Conservation (phyloP, 805 yeast species). For the Wickerhamomyces pijperi region DNA sequence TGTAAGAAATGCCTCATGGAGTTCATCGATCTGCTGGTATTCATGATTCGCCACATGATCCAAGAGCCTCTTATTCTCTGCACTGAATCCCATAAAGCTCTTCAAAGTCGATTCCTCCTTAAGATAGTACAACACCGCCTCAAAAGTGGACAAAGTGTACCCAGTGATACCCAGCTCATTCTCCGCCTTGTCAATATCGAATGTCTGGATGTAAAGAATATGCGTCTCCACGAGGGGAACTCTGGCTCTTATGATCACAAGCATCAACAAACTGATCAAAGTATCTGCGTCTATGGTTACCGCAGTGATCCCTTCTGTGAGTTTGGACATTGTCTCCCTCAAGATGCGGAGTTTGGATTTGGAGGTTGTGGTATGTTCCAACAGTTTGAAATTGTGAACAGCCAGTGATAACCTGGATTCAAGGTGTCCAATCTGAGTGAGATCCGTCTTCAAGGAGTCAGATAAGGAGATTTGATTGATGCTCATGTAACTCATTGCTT, state of each 20-base stretch:
- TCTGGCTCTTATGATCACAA: constrained; percentile 57
- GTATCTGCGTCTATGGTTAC: constrained; percentile 69
- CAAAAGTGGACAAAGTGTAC: constrained; percentile 74
- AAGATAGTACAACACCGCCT: constrained; percentile 69
- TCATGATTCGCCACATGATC: constrained; percentile 29
- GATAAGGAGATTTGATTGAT: constrained; percentile 33
- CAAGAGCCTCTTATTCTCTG: constrained; percentile 44
- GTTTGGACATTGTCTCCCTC: constrained; percentile 35
- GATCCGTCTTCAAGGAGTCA: constrained; percentile 16
- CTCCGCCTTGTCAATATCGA: constrained; percentile 35
- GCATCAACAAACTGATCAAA: constrained; percentile 56
- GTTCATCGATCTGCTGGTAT: constrained; percentile 12
- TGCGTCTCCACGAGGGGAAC: constrained; percentile 51
- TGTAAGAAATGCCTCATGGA: constrained; percentile 21
- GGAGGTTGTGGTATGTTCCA: constrained; percentile 36
- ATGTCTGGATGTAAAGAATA: constrained; percentile 52
- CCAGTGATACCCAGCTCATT: constrained; percentile 45
- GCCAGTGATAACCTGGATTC: constrained; percentile 42
- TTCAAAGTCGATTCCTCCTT: constrained; percentile 25
- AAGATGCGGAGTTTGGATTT: constrained; percentile 37
- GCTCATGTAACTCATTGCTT: constrained; percentile 19
- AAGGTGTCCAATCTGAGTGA: constrained; percentile 18
- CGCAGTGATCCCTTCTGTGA: constrained; percentile 29
- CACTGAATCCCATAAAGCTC: constrained; percentile 30
- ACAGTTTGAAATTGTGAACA: constrained; percentile 34